Evolutionary conservation across 2,329 filamentous ascomycete genomes (phyloP).

Genomic region (Exophiala viscosa): DNA sequence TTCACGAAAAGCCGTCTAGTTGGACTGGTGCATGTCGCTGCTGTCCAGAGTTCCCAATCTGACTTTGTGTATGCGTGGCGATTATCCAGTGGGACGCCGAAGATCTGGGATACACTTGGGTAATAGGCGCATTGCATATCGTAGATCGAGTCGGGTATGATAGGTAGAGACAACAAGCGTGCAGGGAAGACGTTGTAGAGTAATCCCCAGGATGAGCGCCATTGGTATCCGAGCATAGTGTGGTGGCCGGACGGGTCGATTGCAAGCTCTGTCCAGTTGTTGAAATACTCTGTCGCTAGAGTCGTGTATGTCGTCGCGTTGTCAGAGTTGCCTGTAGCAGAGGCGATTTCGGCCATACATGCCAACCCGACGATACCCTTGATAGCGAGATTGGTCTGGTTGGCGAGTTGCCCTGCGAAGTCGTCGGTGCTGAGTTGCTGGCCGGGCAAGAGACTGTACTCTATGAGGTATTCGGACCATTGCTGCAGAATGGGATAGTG

Average conservation of each 20-base stretch:
- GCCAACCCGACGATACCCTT: slow-evolving; percentile 58
- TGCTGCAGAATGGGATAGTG: slow-evolving; percentile 42
- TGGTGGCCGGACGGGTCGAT: slow-evolving; percentile 68
- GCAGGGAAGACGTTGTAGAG: slow-evolving; percentile 82
- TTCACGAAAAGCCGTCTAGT: slow-evolving; percentile 69
- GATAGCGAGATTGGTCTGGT: slow-evolving; percentile 55
- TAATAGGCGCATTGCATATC: slow-evolving; percentile 77
- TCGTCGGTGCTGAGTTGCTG: slow-evolving; percentile 57
- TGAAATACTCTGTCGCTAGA: slow-evolving; percentile 54
- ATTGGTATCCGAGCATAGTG: slow-evolving; percentile 73
- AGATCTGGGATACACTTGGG: slow-evolving; percentile 70
- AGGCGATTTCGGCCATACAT: slow-evolving; percentile 54
- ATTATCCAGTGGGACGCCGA: slow-evolving; percentile 75
- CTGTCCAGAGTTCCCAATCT: slow-evolving; percentile 86
- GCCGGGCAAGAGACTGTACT: slow-evolving; percentile 52
- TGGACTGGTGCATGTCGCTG: slow-evolving; percentile 63
- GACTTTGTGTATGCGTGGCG: slow-evolving; percentile 80
- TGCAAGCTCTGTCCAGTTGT: slow-evolving; percentile 66
- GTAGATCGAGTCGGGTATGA: slow-evolving; percentile 56
- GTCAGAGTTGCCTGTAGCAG: slow-evolving; percentile 40
- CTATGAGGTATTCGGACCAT: slow-evolving; percentile 52
- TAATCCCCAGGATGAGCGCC: slow-evolving; percentile 75
- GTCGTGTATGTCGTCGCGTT: slow-evolving; percentile 39
- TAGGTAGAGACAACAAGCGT: slow-evolving; percentile 75
- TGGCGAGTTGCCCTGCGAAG: slow-evolving; percentile 51